A percentile compares a stretch with the other conserved stretches of the same genome.
phyloP scores from a whole-genome alignment of 2,329 filamentous ascomycete genomes.

The Bipolaris sorokiniana region DNA sequence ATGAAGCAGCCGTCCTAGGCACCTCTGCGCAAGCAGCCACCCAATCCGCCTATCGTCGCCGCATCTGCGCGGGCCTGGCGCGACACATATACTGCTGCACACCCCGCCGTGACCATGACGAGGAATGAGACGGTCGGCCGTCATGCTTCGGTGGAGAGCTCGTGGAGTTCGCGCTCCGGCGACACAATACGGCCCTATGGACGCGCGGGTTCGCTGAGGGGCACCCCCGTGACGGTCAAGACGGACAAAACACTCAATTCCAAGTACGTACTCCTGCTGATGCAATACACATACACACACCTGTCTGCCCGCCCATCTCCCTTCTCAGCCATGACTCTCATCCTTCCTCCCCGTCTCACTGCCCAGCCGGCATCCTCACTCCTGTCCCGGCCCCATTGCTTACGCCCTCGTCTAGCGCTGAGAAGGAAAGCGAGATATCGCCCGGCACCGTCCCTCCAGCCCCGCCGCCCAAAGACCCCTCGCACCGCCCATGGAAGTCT shows the following conservation, averaged over 20 bases:
- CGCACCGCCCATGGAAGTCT: slow-evolving; percentile 45
- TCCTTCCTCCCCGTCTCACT: slow-evolving; percentile 33
- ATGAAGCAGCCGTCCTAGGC: slow-evolving; percentile 50
- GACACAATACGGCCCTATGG: slow-evolving; percentile 64
- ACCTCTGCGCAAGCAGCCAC: slow-evolving; percentile 40
- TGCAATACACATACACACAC: slow-evolving; percentile 11
- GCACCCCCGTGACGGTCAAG: slow-evolving; percentile 57
- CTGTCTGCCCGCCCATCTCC: neutral
- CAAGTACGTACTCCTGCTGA: slow-evolving; percentile 49
- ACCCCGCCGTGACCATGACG: slow-evolving; percentile 60
- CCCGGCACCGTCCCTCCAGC: slow-evolving; percentile 47
- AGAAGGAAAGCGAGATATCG: slow-evolving; percentile 54
- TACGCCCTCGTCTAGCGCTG: slow-evolving; percentile 47
- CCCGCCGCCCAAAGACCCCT: slow-evolving; percentile 46
- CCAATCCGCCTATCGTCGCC: slow-evolving; percentile 24
- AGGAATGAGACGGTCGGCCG: slow-evolving; percentile 68
- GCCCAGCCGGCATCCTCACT: slow-evolving; percentile 22
- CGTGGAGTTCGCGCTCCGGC: slow-evolving; percentile 70
- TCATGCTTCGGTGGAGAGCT: slow-evolving; percentile 70
- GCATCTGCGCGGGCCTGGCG: slow-evolving; percentile 26
- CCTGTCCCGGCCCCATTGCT: slow-evolving; percentile 26
- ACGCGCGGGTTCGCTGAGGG: slow-evolving; percentile 43
- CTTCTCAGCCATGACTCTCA: slow-evolving; percentile 2
- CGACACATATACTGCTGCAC: slow-evolving; percentile 18
- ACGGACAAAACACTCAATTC: slow-evolving; percentile 59